Base-by-base conservation (phyloP, 1,284 basidiomycete species). In the Uromyces viciae-fabae region DNA sequence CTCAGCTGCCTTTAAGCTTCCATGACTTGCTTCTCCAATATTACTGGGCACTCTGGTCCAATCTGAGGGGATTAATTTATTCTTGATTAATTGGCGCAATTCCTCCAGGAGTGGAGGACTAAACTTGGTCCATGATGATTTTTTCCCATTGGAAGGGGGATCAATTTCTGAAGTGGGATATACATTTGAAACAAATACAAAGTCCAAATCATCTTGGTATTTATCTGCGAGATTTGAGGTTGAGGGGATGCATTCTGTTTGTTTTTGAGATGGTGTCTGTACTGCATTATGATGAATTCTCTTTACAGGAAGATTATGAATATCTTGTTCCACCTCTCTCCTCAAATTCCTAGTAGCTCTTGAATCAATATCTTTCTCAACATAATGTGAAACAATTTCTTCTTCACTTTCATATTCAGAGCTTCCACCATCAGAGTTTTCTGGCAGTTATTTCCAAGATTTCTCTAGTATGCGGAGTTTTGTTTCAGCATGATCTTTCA, bases 1-100 rank as follows among this genome's bases (percentile, higher is more conserved):
- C 43, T 76, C 42, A 1, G 74, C 22, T 49, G 60, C 74, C n/a
- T 76, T 76, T 25, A 64, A 52, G n/a, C 52, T 75, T 42, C 74
- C 74, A 62, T 52, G 60, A 33, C 31, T 17, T 17, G 52, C 17
- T n/a, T 38, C 19, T 3, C 38, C 73, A 5, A 75, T 62, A 14
- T 62, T 46, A 3, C 33, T 36, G 5, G 56, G 58, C 1, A 76
- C 40, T 28, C 46, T 36, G 22, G 74, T 76, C 40, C 49, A 17
- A 31, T 42, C 56, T 66, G 74, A 76, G 11, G 60, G 74, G 0
- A 76, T 58, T 0, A 33, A 25, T 1, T 25, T 64, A 2, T 76
- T 25, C 5, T 43, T 31, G 25, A 64, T 64, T n/a, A 43, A 31
- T 14, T 76, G 3, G 17, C 36, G 36, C 22, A 64, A 28, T 8